Evolutionary conservation across 2,329 filamentous ascomycete species (phyloP).

Genomic region (Trichoderma breve): DNA sequence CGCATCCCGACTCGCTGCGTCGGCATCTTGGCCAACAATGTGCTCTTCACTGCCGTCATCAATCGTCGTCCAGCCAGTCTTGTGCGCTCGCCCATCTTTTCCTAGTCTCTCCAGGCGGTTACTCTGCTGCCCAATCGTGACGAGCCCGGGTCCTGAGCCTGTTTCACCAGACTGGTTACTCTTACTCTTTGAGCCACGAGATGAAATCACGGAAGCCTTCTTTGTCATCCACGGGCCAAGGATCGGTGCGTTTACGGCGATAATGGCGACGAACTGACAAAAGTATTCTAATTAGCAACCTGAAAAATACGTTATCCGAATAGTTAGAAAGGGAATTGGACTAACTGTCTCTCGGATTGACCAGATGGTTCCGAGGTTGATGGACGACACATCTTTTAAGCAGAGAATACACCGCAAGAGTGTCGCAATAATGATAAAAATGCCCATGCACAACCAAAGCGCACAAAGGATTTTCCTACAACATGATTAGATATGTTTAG

Average conservation of each 20-base stretch:
- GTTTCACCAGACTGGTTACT: neutral
- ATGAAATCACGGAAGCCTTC: conserved; percentile 19
- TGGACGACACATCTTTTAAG: conserved; percentile 23
- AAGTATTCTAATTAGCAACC: neutral
- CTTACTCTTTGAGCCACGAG: neutral
- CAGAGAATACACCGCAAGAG: conserved; percentile 27
- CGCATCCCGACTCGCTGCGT: neutral
- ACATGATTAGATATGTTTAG: neutral
- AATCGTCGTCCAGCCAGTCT: conserved; percentile 26
- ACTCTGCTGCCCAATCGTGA: conserved; percentile 25
- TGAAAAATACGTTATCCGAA: neutral
- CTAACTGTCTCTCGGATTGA: conserved; percentile 29
- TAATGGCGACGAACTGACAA: conserved; percentile 27
- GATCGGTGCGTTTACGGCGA: conserved; percentile 27
- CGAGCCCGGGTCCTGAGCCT: conserved; percentile 6
- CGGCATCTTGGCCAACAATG: conserved; percentile 15
- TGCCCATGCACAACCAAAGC: conserved; percentile 27
- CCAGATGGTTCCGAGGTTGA: conserved; percentile 29
- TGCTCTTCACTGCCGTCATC: conserved; percentile 25
- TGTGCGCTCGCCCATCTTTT: conserved; percentile 21
- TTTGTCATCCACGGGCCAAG: conserved; percentile 28
- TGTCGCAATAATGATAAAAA: conserved; percentile 29
- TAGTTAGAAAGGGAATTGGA: neutral
- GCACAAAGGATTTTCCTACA: conserved; percentile 26
- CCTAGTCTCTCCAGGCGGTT: conserved; percentile 22